These are phyloP conservation scores for Paecilomyces dactylethromorphus DNA, from an alignment of 2,329 filamentous ascomycete species.

Conservation along the genomic window DNA sequence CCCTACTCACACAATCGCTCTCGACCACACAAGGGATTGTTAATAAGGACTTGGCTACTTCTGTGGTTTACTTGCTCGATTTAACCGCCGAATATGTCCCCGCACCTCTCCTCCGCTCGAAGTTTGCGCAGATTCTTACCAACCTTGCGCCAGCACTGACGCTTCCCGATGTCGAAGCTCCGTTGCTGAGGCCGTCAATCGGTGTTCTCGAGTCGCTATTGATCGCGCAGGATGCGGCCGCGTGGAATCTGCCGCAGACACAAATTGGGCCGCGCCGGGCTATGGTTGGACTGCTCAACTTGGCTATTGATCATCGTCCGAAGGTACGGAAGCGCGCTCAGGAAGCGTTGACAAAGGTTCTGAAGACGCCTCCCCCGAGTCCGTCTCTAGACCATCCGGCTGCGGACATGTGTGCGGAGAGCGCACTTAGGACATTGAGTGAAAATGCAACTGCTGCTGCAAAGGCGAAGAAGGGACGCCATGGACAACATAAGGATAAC, in stretches of 20 bases:
- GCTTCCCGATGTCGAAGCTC: conserved; percentile 74
- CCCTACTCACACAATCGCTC: conserved; percentile 73
- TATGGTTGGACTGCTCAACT: conserved; percentile 74
- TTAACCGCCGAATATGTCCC: conserved; percentile 80
- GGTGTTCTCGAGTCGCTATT: conserved; percentile 91
- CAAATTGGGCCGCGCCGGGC: conserved; percentile 82
- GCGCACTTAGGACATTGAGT: conserved; percentile 71
- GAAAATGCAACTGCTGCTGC: conserved; percentile 62
- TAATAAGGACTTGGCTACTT: conserved; percentile 75
- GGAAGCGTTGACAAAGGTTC: conserved; percentile 75
- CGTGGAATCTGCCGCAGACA: conserved; percentile 80
- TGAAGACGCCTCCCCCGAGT: conserved; percentile 80
- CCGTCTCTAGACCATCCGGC: conserved; percentile 91
- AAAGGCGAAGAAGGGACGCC: conserved; percentile 57
- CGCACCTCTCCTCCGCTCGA: conserved; percentile 78
- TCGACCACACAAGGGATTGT: conserved; percentile 55
- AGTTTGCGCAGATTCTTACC: conserved; percentile 89
- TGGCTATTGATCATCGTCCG: conserved; percentile 79
- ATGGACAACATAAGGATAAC: conserved; percentile 41
- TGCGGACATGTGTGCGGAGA: conserved; percentile 92
- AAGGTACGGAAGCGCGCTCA: conserved; percentile 93
- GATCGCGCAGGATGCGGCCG: conserved; percentile 75
- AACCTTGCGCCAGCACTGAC: conserved; percentile 79
- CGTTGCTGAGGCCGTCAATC: conserved; percentile 78
- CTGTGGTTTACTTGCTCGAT: conserved; percentile 93